These are phyloP conservation scores for Xanthoconium stramineum DNA, from an alignment of 768 basidiomycete genomes.

Conservation along the genomic window DNA sequence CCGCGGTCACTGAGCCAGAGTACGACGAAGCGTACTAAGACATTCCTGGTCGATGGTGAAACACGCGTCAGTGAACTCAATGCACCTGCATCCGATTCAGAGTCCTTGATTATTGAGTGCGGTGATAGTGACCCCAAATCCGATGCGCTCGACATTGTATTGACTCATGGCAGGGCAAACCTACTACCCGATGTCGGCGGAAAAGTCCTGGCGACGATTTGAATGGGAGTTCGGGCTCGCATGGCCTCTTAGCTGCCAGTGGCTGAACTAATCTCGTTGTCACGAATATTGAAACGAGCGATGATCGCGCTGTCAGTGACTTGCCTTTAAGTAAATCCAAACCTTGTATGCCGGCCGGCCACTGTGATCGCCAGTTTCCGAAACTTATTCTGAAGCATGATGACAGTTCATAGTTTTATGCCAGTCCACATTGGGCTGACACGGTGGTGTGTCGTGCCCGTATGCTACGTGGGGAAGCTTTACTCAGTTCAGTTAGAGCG, in stretches of 20 bases:
- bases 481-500: background rate
- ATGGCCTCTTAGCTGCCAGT: background rate
- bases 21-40: background rate
- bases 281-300: constrained; percentile 8
- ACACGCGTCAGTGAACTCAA: too few species aligned
- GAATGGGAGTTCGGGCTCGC: background rate
- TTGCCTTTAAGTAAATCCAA: constrained; percentile 2
- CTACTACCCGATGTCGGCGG: constrained; percentile 6
- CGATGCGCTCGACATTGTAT: background rate
- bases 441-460: too few species aligned
- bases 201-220: constrained; percentile 1
- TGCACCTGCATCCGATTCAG: too few species aligned
- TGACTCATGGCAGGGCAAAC: background rate
- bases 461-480: background rate
- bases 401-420: too few species aligned
- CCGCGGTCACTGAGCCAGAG: background rate
- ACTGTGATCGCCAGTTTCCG: background rate
- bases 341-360: background rate
- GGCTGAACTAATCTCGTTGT: constrained; percentile 11
- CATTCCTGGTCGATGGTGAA: background rate
- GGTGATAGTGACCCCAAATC: background rate
- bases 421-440: too few species aligned
- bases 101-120: too few species aligned
- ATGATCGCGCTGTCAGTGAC: background rate
- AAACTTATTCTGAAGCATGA: background rate